Base-by-base conservation (phyloP, 106 monocot species). In the Agapanthus africanus region DNA sequence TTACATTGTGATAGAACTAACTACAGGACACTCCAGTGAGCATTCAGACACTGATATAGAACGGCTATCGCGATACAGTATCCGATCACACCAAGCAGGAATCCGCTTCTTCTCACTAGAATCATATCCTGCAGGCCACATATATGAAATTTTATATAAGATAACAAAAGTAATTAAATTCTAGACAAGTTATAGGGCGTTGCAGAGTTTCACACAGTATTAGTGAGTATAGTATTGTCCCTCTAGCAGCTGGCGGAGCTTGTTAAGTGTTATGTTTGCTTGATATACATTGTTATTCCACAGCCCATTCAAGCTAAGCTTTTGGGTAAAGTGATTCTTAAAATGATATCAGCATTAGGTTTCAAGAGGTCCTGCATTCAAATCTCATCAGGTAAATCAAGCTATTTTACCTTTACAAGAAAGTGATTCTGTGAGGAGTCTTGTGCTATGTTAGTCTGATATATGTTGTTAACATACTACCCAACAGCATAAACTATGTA, bases 31-130 rank as follows among this genome's bases (percentile, higher is more conserved):
- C 23, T 90, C 90, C 68, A 90, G 70, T 30, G 85, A 90, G 75
- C 90, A 90, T 72, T 83, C 85, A 59, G 79, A 77, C 26, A 75
- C 61, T 33, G 78, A 75, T 42, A 80, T 72, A 65, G 80, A 80
- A 39, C 85, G 85, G 63, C 74, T 90, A 60, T 90, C 90, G 32
- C 90, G 90, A 86, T 85, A 90, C 28, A 90, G 63, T 75, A 85
- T 83, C 78, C 85, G 77, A 51, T 90, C 90, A 71, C 90, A 90
- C 90, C 90, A 90, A 70, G 90, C 85, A 68, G 90, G 90, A 67
- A 90, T 85, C 15, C 90, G 69, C 64, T 89, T 89, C 76, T 89
- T 89, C 79, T 89, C 88, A 60, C 88, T 70, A 15, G 88, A 89
- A 83, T 90, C 90, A 71, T 85, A 90, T 78, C 82, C 90, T 90